Evolutionary conservation across 306 rosid genomes (phyloP).

Genomic region (Fragaria nilgerrensis): DNA sequence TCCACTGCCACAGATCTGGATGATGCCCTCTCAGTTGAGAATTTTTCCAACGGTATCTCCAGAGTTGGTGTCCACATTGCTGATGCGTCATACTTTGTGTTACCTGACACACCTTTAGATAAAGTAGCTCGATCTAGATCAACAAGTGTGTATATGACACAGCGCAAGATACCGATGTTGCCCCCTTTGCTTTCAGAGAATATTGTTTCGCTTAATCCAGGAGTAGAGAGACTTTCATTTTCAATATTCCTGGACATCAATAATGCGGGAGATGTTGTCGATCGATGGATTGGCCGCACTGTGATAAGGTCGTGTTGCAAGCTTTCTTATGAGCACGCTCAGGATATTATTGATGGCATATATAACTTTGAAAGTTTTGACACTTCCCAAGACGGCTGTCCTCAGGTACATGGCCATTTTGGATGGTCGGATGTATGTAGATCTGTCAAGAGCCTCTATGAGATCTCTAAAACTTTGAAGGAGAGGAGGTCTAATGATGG

Average conservation of each 20-base stretch:
- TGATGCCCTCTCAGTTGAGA: constrained; percentile 84
- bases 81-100: constrained; percentile 81
- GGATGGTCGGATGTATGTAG: constrained; percentile 58
- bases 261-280: constrained; percentile 56
- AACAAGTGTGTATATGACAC: constrained; percentile 69
- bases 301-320: constrained; percentile 87
- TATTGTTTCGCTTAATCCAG: constrained; percentile 79
- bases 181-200: constrained; percentile 68
- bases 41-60: constrained; percentile 56
- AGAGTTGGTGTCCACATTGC: constrained; percentile 91
- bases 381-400: constrained; percentile 28
- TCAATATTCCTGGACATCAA: constrained; percentile 67
- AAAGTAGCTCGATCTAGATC: constrained; percentile 69
- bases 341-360: constrained; percentile 60
- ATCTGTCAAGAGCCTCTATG: constrained; percentile 59
- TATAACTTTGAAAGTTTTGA: constrained; percentile 31
- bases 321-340: constrained; percentile 80
- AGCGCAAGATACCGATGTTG: constrained; percentile 67
- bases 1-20: constrained; percentile 81
- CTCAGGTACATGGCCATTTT: constrained; percentile 61
- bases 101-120: constrained; percentile 66
- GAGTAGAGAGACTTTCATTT: constrained; percentile 78
- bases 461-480: constrained; percentile 54
- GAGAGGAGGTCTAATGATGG: constrained; percentile 66
- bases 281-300: constrained; percentile 77